Conservation (phyloP, 2,329 filamentous ascomycete species). For the Chaetomium sp. region DNA sequence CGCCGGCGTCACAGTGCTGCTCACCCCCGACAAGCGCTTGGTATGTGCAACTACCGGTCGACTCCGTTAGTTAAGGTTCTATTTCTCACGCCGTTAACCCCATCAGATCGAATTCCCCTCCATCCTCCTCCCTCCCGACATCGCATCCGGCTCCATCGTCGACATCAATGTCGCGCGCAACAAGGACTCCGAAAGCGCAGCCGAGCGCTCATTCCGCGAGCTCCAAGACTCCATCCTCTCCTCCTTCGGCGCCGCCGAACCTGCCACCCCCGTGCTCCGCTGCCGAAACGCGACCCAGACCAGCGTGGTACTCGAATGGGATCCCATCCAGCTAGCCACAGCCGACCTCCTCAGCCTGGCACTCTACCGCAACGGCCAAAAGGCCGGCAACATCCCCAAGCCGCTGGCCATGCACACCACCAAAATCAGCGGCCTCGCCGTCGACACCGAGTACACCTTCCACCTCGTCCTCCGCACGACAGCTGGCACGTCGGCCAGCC, state of each 20-base stretch:
- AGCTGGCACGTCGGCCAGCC: slow-evolving; percentile 78
- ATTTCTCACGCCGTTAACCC: slow-evolving; percentile 14
- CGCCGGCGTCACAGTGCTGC: slow-evolving; percentile 90
- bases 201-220: slow-evolving; percentile 68
- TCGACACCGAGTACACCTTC: slow-evolving; percentile 94
- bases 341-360: slow-evolving; percentile 84
- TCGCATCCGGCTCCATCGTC: slow-evolving; percentile 92
- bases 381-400: slow-evolving; percentile 89
- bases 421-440: slow-evolving; percentile 92
- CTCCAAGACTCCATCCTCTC: slow-evolving; percentile 87
- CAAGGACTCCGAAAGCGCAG: slow-evolving; percentile 64
- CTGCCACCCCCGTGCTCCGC: slow-evolving; percentile 69
- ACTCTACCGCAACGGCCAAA: slow-evolving; percentile 91
- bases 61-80: not conserved
- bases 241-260: slow-evolving; percentile 77
- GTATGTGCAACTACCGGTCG: slow-evolving; percentile 41
- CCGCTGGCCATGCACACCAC: slow-evolving; percentile 85
- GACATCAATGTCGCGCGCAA: slow-evolving; percentile 95
- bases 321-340: slow-evolving; percentile 86
- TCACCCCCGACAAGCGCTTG: slow-evolving; percentile 94
- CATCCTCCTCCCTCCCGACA: slow-evolving; percentile 90
- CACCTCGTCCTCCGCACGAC: slow-evolving; percentile 86
- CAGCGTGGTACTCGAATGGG: slow-evolving; percentile 97
- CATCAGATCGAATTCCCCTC: slow-evolving; percentile 94
- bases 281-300: slow-evolving; percentile 98